Evolutionary conservation across 805 yeast species (phyloP).

Genomic region (Zygoascus ofunaensis): DNA sequence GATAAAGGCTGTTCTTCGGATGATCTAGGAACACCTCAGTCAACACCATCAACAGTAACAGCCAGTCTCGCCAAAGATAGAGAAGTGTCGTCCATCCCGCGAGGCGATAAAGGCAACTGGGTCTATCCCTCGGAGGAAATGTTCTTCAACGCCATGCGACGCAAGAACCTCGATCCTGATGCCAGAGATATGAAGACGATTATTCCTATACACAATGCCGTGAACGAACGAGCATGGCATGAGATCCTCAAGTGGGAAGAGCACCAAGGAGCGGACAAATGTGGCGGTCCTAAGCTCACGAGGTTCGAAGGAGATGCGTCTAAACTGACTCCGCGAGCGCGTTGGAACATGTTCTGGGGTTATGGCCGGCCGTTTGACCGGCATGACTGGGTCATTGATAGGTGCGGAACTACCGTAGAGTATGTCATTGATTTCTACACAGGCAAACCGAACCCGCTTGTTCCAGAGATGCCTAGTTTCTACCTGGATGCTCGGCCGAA

Average conservation of each 20-base stretch:
- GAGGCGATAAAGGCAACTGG: slow-evolving; percentile 75
- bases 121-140: slow-evolving; percentile 92
- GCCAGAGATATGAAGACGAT: slow-evolving; percentile 79
- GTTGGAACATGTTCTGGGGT: slow-evolving; percentile 52
- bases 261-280: slow-evolving; percentile 28
- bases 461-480: slow-evolving; percentile 49
- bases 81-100: slow-evolving; percentile 72
- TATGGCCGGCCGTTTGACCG: slow-evolving; percentile 82
- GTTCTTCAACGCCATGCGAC: slow-evolving; percentile 86
- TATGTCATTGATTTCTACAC: slow-evolving; percentile 89
- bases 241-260: slow-evolving; percentile 78
- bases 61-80: slow-evolving; percentile 56
- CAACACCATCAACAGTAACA: slow-evolving; percentile 3
- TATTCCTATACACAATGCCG: slow-evolving; percentile 89
- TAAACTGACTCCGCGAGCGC: slow-evolving; percentile 81
- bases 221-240: slow-evolving; percentile 87
- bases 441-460: slow-evolving; percentile 41
- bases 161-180: slow-evolving; percentile 81
- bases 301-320: slow-evolving; percentile 84
- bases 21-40: slow-evolving; percentile 4
- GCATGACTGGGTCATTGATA: slow-evolving; percentile 85
- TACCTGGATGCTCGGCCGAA: slow-evolving; percentile 90
- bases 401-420: slow-evolving; percentile 77
- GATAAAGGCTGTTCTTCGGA: slow-evolving; percentile 23
- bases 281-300: slow-evolving; percentile 81